Conservation (phyloP, 2,329 filamentous ascomycete species). For the Onygena corvina region DNA sequence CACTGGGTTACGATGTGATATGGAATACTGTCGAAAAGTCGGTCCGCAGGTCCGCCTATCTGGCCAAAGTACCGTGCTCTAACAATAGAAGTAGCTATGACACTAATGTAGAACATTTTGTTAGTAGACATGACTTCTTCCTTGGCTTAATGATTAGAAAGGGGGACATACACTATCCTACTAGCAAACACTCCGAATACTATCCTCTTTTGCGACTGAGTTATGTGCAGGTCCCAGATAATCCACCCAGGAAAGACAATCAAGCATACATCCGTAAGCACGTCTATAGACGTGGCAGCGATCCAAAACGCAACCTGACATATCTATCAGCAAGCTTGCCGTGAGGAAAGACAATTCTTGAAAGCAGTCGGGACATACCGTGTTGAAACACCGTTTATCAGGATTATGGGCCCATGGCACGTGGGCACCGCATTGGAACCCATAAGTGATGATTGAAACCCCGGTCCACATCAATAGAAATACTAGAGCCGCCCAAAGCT, state of each 20-base stretch:
- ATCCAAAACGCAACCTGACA: background rate
- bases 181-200: slow-evolving; percentile 1
- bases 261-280: background rate
- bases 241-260: slow-evolving; percentile 3
- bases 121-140: background rate
- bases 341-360: background rate
- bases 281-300: background rate
- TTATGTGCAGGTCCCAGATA: slow-evolving; percentile 3
- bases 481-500: background rate
- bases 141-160: background rate
- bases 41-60: background rate
- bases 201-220: background rate
- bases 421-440: slow-evolving; percentile 13
- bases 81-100: background rate
- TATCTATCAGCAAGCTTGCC: background rate
- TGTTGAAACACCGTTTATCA: background rate
- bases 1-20: slow-evolving; percentile 1
- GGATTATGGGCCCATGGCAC: slow-evolving; percentile 9
- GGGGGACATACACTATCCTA: background rate
- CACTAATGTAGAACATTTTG: background rate
- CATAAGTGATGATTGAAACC: slow-evolving; percentile 10
- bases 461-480: slow-evolving; percentile 12
- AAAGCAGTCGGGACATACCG: background rate
- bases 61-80: background rate
- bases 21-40: background rate